phyloP scores from a whole-genome alignment of 2,329 filamentous ascomycete genomes.

The Aspergillus transmontanensis region DNA sequence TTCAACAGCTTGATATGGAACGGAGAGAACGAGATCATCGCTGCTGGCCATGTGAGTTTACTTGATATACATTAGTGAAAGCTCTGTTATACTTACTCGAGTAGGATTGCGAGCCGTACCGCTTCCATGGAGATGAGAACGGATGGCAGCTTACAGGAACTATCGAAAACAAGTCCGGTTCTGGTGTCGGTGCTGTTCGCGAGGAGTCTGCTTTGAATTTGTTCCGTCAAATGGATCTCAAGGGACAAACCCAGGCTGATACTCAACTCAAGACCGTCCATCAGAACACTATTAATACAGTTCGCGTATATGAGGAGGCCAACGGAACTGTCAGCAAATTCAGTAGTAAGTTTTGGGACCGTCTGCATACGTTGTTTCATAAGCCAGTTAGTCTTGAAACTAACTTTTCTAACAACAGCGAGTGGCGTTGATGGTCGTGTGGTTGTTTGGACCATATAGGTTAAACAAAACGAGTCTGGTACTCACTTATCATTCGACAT shows the following conservation, averaged over 20 bases:
- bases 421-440: conserved; percentile 82
- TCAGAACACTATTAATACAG: conserved; percentile 90
- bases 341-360: conserved; percentile 67
- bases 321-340: conserved; percentile 73
- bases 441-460: conserved; percentile 72
- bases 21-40: conserved; percentile 88
- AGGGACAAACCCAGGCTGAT: conserved; percentile 88
- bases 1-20: conserved; percentile 95
- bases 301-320: conserved; percentile 72
- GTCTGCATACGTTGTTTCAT: neutral
- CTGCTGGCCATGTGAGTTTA: conserved; percentile 76
- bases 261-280: conserved; percentile 94
- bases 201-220: conserved; percentile 97
- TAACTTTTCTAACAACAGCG: conserved; percentile 56
- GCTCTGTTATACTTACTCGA: neutral
- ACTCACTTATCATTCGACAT: conserved; percentile 9
- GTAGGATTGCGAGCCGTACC: conserved; percentile 79
- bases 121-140: conserved; percentile 73
- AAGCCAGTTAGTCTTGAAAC: neutral
- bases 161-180: conserved; percentile 71
- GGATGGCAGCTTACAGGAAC: conserved; percentile 86
- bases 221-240: conserved; percentile 98
- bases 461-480: neutral
- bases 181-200: conserved; percentile 61
- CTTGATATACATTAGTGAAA: neutral